A percentile compares a stretch with the other conserved stretches of the same genome.
phyloP scores from a whole-genome alignment of 176 grass and related monocot species.

The Musa acuminata region DNA sequence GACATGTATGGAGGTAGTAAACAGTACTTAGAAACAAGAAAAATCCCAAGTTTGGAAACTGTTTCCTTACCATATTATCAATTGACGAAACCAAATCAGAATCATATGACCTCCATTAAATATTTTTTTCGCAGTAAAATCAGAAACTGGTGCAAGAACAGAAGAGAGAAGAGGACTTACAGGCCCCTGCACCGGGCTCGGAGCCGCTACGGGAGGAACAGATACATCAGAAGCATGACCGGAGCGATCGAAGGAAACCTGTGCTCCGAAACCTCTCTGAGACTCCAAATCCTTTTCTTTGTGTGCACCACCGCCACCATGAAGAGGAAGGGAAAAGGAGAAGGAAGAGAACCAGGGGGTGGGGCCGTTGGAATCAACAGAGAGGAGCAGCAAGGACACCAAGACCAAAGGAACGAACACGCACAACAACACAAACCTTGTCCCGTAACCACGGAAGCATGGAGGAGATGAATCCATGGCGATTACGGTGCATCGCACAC shows the following conservation, averaged over 20 bases:
- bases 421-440: not conserved
- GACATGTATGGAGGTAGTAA: no score
- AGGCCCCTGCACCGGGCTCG: constrained; percentile 5
- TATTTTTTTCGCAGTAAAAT: no score
- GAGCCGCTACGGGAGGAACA: not conserved
- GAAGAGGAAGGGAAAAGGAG: not conserved
- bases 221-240: no score
- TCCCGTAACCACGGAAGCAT: not conserved
- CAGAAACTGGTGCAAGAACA: no score
- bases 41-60: no score
- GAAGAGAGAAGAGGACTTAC: constrained; percentile 13
- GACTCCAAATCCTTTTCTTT: no score
- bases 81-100: constrained; percentile 11
- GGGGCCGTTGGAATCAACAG: not conserved
- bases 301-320: not conserved
- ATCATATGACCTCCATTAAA: no score
- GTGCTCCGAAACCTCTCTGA: no score
- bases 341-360: not conserved
- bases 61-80: no score
- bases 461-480: not conserved
- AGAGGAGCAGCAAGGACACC: not conserved
- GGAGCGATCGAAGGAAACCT: no score
- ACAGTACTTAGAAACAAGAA: no score
- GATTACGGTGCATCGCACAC: not conserved
- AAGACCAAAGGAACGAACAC: not conserved